Evolutionary conservation across 2,329 filamentous ascomycete genomes (phyloP).

Genomic region (Ophiostoma himal-ulmi): DNA sequence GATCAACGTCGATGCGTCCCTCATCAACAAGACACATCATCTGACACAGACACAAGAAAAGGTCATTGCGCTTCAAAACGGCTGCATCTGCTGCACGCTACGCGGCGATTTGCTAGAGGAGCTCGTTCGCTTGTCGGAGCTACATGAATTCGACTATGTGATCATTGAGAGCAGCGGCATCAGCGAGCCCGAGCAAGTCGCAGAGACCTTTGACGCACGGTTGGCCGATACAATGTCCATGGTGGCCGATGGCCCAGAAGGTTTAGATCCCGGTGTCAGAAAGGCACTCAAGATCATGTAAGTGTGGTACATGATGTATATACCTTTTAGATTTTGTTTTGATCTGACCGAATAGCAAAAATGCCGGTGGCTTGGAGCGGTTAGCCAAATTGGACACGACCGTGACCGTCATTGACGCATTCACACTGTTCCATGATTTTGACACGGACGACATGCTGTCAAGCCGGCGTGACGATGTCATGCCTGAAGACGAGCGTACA

Average conservation of each 20-base stretch:
- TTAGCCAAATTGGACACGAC: conserved; percentile 64
- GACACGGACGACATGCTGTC: conserved; percentile 63
- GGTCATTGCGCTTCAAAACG: conserved; percentile 63
- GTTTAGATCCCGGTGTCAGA: conserved; percentile 22
- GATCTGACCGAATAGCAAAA: conserved; percentile 15
- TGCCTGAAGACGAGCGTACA: conserved; percentile 63
- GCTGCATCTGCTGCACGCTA: conserved; percentile 71
- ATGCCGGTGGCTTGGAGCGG: conserved; percentile 58
- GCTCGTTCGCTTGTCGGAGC: conserved; percentile 57
- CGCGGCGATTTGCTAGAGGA: conserved; percentile 38
- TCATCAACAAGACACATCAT: conserved; percentile 52
- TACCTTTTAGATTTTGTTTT: neutral
- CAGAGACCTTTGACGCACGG: conserved; percentile 62
- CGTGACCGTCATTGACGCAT: conserved; percentile 67
- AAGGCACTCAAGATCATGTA: conserved; percentile 1
- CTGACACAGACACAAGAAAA: conserved; percentile 57
- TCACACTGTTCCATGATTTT: conserved; percentile 67
- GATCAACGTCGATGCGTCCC: conserved; percentile 59
- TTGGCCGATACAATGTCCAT: conserved; percentile 44
- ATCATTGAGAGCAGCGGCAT: conserved; percentile 67
- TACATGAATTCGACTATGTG: conserved; percentile 62
- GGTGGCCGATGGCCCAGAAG: conserved; percentile 32
- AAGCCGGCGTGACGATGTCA: conserved; percentile 55
- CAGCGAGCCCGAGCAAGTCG: conserved; percentile 67
- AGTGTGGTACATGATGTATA: neutral